Base-by-base conservation (phyloP, 2,329 filamentous ascomycete species). In the Ophiostoma fasciatum region DNA sequence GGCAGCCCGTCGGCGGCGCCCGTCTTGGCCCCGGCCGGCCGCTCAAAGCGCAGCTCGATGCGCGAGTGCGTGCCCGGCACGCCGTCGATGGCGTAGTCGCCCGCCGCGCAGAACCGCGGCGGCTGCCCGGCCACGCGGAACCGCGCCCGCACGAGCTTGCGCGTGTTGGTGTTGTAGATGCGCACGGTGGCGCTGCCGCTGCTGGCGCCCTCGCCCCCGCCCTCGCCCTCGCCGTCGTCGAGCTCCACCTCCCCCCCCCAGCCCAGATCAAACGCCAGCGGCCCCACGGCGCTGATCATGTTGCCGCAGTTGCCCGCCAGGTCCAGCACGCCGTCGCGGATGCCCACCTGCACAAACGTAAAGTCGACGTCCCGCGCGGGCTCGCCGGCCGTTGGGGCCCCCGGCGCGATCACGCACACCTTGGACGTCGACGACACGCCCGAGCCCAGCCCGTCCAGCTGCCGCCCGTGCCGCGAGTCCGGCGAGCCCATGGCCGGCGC, bases 231-330 rank as follows among this genome's bases (percentile, higher is more conserved):
- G n/a, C n/a, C n/a, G n/a, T n/a, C n/a, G n/a, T n/a, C n/a, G n/a
- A n/a, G n/a, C n/a, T n/a, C n/a, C 2, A 21, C 15, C 0, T 42
- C 33, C 0, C 32, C 36, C 31, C 71, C 54, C 2, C 78, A 42
- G 3, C 66, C 60, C 18, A 62, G 52, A 46, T 78, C 68, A 11
- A 75, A 58, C 3, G 72, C 73, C 48, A 71, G 76, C 0, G 79
- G 78, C 0, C 78, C 80, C 31, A 83, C 66, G 0, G 72, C 66
- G 28, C 68, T 64, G 6, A 63, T 71, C 74, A 84, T 78, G 51
- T 83, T 83, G n/a, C 79, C 79, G 49, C 78, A 83, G 46, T 82
- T 84, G 18, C 77, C 73, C 0, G 74, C 71, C 47, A 71, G 66
- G 47, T 83, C 78, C 3, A 84, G 62, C 22, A 60, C 55, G 5